Evolutionary conservation across 1,139 yeast genomes (phyloP).

Genomic region (Suzukiozyma palmioleophila): DNA sequence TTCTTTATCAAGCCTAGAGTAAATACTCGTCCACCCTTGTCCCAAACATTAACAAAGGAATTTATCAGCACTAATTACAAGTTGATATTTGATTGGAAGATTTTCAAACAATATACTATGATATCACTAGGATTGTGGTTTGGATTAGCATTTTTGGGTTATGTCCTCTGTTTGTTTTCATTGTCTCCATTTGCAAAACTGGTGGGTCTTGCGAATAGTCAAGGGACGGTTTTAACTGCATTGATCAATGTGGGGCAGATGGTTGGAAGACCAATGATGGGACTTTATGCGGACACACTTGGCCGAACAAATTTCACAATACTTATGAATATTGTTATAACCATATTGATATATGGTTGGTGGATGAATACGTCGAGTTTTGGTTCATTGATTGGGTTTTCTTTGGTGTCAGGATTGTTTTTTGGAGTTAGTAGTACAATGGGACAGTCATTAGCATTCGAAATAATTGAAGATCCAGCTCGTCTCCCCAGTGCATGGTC

Average conservation of each 20-base stretch:
- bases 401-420: slow-evolving; percentile 44
- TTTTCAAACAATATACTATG: slow-evolving; percentile 34
- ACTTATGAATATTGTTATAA: slow-evolving; percentile 22
- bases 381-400: slow-evolving; percentile 44
- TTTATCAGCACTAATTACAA: slow-evolving; percentile 17
- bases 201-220: slow-evolving; percentile 49
- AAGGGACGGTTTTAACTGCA: slow-evolving; percentile 60
- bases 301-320: slow-evolving; percentile 57
- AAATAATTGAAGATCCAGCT: slow-evolving; percentile 38
- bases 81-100: slow-evolving; percentile 24
- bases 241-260: slow-evolving; percentile 59
- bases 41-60: slow-evolving; percentile 16
- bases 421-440: slow-evolving; percentile 60
- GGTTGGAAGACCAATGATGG: slow-evolving; percentile 66
- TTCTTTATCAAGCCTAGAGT: slow-evolving; percentile 40
- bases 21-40: slow-evolving; percentile 22
- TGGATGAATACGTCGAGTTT: slow-evolving; percentile 52
- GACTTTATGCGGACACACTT: slow-evolving; percentile 49
- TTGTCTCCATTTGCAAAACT: slow-evolving; percentile 58
- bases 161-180: slow-evolving; percentile 56
- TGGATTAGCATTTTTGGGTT: slow-evolving; percentile 50
- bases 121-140: slow-evolving; percentile 52
- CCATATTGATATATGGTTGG: slow-evolving; percentile 28
- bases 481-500: slow-evolving; percentile 49
- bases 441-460: slow-evolving; percentile 55